Evolutionary conservation across 345 rosid species (phyloP), one percentile per base, ranked within the genome.

Genomic region (Corymbia maculata): DNA sequence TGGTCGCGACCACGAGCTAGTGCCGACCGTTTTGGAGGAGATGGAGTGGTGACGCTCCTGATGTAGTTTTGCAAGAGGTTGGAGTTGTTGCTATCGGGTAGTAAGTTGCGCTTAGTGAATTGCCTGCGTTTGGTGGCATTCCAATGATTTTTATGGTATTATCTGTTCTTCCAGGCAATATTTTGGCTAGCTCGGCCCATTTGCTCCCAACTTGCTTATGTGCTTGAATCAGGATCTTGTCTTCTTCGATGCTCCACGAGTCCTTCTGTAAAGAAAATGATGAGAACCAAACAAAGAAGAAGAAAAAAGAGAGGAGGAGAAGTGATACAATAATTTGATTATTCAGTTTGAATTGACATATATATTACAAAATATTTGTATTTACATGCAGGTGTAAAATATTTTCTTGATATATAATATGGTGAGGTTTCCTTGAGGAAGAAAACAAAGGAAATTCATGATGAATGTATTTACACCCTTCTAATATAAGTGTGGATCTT

Each of bases 131-230:
- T 51, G 52, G 87, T 64, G 8, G 89, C 85, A 51, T 88, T 85
- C 89, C 87, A 88, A 10, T 86, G 87, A 32, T 85, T 88, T 61
- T 88, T 7, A 88, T 44, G 42, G 85, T 36, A 32, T 88, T 88
- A 11, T 88, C 87, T 4, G 89, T 85, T 64, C 89, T 61, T 14
- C 68, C 87, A 32, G 68, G 85, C 61, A 88, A 30, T 42, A 19
- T 47, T 64, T 51, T 64, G 11, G 89, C 64, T 42, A 88, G 85
- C 61, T 85, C 87, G 2, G 87, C 87, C 89, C 89, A 85, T 36
- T 64, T 85, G 85, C 44, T 88, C 19, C 87, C 85, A 15, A 88
- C 12, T 12, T 51, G 36, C 11, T 61, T 51, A 51, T 85, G 87
- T 36, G 51, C 57, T 26, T 66, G 51, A 51, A 85, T 42, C 84